Percentiles rank a stretch among this genome's conserved stretches.
These are phyloP conservation scores for Metarhizium anisopliae DNA, from an alignment of 2,329 filamentous ascomycete species.

Conservation along the genomic window DNA sequence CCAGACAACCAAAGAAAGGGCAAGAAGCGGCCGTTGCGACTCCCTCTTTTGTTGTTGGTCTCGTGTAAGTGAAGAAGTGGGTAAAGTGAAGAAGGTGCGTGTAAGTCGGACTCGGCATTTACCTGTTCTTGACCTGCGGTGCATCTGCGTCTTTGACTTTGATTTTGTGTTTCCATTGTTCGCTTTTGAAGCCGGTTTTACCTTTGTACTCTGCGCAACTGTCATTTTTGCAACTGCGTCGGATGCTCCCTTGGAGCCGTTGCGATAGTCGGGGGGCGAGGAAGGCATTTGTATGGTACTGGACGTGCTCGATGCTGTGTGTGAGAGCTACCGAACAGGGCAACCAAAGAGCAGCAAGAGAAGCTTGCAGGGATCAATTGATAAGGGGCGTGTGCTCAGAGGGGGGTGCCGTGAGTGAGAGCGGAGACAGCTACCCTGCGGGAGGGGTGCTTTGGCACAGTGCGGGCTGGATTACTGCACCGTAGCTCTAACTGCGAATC, in stretches of 20 bases:
- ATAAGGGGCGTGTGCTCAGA: constrained; percentile 13
- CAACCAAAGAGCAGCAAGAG: constrained; percentile 1
- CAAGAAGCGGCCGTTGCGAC: constrained; percentile 4
- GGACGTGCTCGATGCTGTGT: not conserved
- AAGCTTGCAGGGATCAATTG: constrained; percentile 8
- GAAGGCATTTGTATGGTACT: constrained; percentile 48
- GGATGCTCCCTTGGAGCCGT: constrained; percentile 38
- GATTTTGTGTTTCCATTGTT: constrained; percentile 49
- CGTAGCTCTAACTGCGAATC: not conserved
- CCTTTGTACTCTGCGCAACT: constrained; percentile 48
- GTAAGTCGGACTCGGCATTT: constrained; percentile 7
- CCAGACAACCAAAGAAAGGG: not conserved
- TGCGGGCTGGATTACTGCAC: not conserved
- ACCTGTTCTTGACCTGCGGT: constrained; percentile 92
- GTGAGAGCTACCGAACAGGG: not conserved
- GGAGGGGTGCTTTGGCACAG: not conserved
- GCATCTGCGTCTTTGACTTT: constrained; percentile 76
- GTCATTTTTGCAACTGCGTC: constrained; percentile 48
- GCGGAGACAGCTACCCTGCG: not conserved
- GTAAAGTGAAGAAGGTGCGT: not conserved
- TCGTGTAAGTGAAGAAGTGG: constrained; percentile 18
- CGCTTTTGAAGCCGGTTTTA: constrained; percentile 48
- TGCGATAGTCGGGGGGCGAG: constrained; percentile 52
- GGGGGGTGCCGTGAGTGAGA: constrained; percentile 7
- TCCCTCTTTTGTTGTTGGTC: constrained; percentile 6